Evolutionary conservation across 75 land plant species (phyloP).

Genomic region (Adiantum capillusveneris): DNA sequence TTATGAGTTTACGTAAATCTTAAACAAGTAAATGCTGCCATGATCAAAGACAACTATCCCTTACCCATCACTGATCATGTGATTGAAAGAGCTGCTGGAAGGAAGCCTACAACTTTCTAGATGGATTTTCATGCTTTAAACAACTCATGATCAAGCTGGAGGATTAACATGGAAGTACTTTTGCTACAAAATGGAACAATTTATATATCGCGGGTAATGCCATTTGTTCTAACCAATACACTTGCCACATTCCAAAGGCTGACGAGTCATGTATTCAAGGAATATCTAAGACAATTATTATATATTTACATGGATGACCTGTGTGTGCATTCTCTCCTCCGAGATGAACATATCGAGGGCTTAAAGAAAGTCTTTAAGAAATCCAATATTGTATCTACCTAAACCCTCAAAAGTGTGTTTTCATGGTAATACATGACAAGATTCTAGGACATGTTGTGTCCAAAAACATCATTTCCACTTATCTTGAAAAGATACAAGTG

Average conservation of each 20-base stretch:
- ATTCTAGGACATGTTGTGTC: slow-evolving; percentile 10
- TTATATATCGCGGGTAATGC: too few relatives aligned
- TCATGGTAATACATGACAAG: background rate
- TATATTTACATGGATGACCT: too few relatives aligned
- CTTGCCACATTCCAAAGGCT: too few relatives aligned
- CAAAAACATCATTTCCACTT: background rate
- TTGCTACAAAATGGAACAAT: too few relatives aligned
- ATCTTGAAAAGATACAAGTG: slow-evolving; percentile 5
- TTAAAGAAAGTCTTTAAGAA: background rate
- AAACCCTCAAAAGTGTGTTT: slow-evolving; percentile 6
- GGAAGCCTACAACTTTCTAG: slow-evolving; percentile 8
- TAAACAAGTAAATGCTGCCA: slow-evolving; percentile 2
- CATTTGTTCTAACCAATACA: too few relatives aligned
- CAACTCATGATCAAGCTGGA: slow-evolving; percentile 4
- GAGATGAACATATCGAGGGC: slow-evolving; percentile 5
- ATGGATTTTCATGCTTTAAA: slow-evolving; percentile 14
- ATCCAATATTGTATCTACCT: slow-evolving; percentile 1
- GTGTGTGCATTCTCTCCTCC: too few relatives aligned
- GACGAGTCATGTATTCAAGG: too few relatives aligned
- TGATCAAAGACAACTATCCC: background rate
- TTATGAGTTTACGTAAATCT: slow-evolving; percentile 2
- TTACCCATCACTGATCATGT: slow-evolving; percentile 6
- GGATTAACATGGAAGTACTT: slow-evolving; percentile 6
- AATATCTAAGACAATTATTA: too few relatives aligned
- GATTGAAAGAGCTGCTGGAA: slow-evolving; percentile 7